Percentiles rank a stretch among this genome's conserved stretches.
phyloP scores from a whole-genome alignment of 345 rosid genomes.

The Bruguiera parviflora region DNA sequence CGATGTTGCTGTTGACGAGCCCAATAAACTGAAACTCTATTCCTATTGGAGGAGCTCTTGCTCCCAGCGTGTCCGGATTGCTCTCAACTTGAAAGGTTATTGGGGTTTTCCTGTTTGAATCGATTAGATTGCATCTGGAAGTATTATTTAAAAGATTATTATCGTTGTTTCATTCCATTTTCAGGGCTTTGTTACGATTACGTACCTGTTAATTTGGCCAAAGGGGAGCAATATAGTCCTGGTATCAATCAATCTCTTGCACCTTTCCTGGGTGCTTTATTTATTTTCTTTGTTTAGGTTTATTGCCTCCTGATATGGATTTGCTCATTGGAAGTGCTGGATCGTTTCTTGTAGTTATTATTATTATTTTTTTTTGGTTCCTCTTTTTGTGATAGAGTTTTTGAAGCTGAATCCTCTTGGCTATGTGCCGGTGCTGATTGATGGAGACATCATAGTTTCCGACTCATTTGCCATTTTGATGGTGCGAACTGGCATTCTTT shows the following conservation, averaged over 20 bases:
- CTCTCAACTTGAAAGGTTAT: constrained; percentile 71
- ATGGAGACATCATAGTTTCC: constrained; percentile 60
- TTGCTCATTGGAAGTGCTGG: not conserved
- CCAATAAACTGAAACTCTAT: constrained; percentile 44
- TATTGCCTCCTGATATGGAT: no score
- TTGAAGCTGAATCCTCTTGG: constrained; percentile 73
- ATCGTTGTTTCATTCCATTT: constrained; percentile 1
- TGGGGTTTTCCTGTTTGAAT: no score
- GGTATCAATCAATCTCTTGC: constrained; percentile 29
- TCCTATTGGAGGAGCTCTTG: constrained; percentile 80
- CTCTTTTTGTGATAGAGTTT: constrained; percentile 42
- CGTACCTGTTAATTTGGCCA: constrained; percentile 49
- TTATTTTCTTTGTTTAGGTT: no score
- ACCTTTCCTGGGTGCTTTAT: not conserved
- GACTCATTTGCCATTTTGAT: constrained; percentile 78
- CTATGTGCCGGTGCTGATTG: constrained; percentile 66
- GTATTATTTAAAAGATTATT: not conserved
- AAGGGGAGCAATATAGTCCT: constrained; percentile 58
- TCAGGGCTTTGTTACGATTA: constrained; percentile 70
- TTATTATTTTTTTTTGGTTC: not conserved
- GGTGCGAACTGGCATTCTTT: constrained; percentile 18
- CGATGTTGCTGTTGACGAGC: no score
- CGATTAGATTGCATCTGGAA: not conserved
- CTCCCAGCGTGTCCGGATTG: constrained; percentile 67
- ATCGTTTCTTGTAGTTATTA: not conserved